Percentiles rank a stretch among this genome's conserved stretches.
These are phyloP conservation scores for Chrysanthemum seticuspe DNA, from an alignment of 129 eudicot species.

Conservation along the genomic window DNA sequence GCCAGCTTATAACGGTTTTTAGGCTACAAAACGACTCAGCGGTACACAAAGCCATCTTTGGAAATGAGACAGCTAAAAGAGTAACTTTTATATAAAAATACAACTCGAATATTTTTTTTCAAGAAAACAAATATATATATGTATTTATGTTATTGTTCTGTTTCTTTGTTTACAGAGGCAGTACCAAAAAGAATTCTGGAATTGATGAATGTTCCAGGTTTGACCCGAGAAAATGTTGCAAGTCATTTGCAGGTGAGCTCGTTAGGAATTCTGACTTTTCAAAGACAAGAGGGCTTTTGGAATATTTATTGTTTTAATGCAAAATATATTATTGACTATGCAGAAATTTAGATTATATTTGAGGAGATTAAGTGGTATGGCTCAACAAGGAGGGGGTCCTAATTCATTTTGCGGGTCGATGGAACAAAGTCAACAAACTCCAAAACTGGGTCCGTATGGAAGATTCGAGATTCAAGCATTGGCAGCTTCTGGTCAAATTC, in stretches of 20 bases:
- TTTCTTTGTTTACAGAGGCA: slow-evolving; percentile 53
- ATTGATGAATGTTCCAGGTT: slow-evolving; percentile 75
- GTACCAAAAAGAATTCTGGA: slow-evolving; percentile 86
- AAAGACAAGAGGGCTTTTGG: background rate
- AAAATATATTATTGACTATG: slow-evolving; percentile 15
- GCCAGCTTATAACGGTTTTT: no score
- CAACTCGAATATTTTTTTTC: no score
- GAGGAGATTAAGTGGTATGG: slow-evolving; percentile 70
- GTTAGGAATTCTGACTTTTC: background rate
- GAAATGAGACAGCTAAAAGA: no score
- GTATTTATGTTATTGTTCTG: slow-evolving; percentile 1
- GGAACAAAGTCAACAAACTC: slow-evolving; percentile 53
- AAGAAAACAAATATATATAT: background rate
- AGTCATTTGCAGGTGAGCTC: slow-evolving; percentile 81
- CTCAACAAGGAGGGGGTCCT: slow-evolving; percentile 62
- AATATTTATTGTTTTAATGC: background rate
- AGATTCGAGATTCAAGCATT: slow-evolving; percentile 67
- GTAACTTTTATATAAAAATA: no score
- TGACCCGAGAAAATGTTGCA: slow-evolving; percentile 83
- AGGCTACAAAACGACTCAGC: no score
- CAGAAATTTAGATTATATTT: slow-evolving; percentile 82
- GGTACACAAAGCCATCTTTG: no score
- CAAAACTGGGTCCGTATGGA: slow-evolving; percentile 47
- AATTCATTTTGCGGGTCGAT: slow-evolving; percentile 50
- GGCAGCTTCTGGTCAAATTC: slow-evolving; percentile 73